Evolutionary conservation across 2,329 filamentous ascomycete genomes (phyloP), one percentile per base, ranked within the genome.

Genomic region (Penicillium sp.): DNA sequence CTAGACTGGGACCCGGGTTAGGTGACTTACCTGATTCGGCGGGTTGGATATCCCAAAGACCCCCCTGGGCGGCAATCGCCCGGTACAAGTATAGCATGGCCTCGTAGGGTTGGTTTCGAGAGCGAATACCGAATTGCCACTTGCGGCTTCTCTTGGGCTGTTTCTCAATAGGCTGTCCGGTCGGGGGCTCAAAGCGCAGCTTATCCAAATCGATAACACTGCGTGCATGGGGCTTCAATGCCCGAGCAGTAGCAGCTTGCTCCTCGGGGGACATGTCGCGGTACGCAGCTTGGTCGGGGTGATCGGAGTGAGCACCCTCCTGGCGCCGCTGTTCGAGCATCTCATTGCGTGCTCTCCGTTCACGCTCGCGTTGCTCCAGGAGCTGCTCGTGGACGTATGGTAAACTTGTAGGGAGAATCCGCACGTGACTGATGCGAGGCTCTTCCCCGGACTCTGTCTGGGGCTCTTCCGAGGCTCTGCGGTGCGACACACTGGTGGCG

Each of bases 101-200:
- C 72, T 99, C 94, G 66, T 92, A 91, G 0, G 94, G 94, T 52
- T 91, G 89, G 67, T 97, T 99, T 45, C 94, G 86, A 43, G 91
- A 96, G 36, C 94, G 85, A 57, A 99, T 99, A 53, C 94, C 94
- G 70, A 99, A 99, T 71, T 99, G 94, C 94, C 94, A 99, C 61
- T 93, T 90, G 14, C 92, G 90, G 1, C 89, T 89, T 51, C 63
- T 68, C 67, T 90, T 92, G 5, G 81, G 76, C 72, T 73, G 74
- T 44, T 72, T 66, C 7, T 70, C 58, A 3, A 71, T 65, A 9
- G 70, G 65, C 29, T 82, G 78, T 7, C 72, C 77, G 63, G 81
- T 82, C 4, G 79, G 84, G 43, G 79, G 81, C 76, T 83, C 68
- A 68, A 83, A 53, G 73, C 81, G 67, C 83, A 87, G 59, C 44